Percentiles rank a stretch among this genome's conserved stretches.
Evolutionary conservation across 805 yeast genomes (phyloP).

Genomic region (Candida caryicola): DNA sequence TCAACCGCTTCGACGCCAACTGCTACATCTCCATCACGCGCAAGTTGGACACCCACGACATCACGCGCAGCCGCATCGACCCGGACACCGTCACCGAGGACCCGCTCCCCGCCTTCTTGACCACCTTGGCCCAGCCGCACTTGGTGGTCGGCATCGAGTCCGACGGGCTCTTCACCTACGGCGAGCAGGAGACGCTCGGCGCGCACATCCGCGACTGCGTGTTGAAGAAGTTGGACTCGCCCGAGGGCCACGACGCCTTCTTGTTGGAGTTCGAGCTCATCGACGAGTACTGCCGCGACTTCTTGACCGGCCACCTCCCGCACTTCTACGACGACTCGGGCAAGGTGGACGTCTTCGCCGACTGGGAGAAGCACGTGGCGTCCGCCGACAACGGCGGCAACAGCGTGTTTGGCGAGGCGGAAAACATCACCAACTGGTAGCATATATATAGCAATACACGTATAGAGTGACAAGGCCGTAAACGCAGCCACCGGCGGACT

Average conservation of each 20-base stretch:
- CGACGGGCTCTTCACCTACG: conserved; percentile 88
- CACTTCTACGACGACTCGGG: conserved; percentile 50
- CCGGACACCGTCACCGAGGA: conserved; percentile 32
- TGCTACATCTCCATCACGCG: conserved; percentile 93
- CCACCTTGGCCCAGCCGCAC: conserved; percentile 66
- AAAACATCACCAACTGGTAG: conserved; percentile 88
- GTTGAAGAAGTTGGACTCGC: conserved; percentile 75
- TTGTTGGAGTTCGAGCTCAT: conserved; percentile 83
- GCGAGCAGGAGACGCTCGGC: conserved; percentile 87
- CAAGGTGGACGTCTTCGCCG: conserved; percentile 42
- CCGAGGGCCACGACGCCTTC: conserved; percentile 98
- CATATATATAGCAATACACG: too few relatives aligned
- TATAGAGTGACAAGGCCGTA: too few relatives aligned
- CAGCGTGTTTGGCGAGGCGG: conserved; percentile 88
- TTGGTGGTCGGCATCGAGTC: conserved; percentile 85
- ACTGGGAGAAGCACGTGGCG: conserved; percentile 40
- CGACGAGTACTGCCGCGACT: conserved; percentile 65
- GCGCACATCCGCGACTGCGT: conserved; percentile 65
- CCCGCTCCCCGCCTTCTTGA: conserved; percentile 50
- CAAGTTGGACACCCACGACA: conserved; percentile 92
- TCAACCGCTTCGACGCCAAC: conserved; percentile 89
- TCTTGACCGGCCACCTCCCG: conserved; percentile 55
- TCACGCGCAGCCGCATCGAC: conserved; percentile 68
- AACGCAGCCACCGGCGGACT: too few relatives aligned
- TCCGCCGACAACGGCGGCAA: conserved; percentile 46